phyloP scores from a whole-genome alignment of 139 green algal species.

The Chlorella sp. region DNA sequence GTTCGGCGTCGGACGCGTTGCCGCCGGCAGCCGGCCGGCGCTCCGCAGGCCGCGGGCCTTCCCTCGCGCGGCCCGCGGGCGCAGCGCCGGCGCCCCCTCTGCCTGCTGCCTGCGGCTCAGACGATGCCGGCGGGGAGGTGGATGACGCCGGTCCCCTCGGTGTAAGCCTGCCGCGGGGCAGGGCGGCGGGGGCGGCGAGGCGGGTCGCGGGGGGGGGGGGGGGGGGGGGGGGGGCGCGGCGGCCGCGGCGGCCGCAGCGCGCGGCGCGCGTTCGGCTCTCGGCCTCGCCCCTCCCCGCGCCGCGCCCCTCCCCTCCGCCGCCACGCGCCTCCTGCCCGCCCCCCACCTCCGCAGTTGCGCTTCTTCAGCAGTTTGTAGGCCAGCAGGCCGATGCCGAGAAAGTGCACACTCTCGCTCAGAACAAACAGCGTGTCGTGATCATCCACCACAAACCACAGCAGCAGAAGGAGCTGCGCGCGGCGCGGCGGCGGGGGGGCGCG shows the following conservation, averaged over 20 bases:
- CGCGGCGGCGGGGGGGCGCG: background rate
- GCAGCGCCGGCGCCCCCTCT: no score
- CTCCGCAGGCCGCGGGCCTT: no score
- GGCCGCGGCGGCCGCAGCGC: no score
- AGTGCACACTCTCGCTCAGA: conserved; percentile 90
- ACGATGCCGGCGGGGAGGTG: conserved; percentile 68
- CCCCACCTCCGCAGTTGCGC: conserved; percentile 80
- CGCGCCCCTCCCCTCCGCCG: background rate
- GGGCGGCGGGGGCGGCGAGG: conserved; percentile 61
- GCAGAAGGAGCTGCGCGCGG: conserved; percentile 24
- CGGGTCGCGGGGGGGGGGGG: background rate
- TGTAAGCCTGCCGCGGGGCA: conserved; percentile 98
- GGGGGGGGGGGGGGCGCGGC: background rate
- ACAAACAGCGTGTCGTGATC: conserved; percentile 99
- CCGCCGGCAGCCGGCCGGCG: no score
- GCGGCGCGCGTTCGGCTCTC: background rate
- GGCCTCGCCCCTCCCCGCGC: background rate
- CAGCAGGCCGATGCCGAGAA: conserved; percentile 91
- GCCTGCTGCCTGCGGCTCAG: no score
- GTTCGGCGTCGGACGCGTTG: no score
- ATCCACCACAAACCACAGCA: conserved; percentile 87
- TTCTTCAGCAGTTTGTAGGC: conserved; percentile 93
- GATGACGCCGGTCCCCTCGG: conserved; percentile 86
- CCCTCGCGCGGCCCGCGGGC: no score
- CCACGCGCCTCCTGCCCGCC: background rate